Base-by-base conservation (phyloP, 108 stramenopile genomes). In the Phaeodactylum tricornutum region DNA sequence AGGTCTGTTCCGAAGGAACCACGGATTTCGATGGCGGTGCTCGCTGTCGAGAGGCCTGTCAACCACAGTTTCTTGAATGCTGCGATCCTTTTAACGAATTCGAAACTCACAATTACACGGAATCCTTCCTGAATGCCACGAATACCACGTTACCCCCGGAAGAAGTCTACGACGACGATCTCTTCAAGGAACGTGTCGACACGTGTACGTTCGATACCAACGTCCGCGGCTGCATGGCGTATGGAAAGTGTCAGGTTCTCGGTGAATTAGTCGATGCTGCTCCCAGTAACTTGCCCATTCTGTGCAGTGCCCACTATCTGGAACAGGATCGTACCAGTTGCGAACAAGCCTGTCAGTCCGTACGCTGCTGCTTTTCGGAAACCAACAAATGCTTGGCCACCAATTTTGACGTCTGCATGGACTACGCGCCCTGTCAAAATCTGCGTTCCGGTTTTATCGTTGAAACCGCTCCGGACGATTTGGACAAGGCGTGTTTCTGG, bases 381-480 rank as follows among this genome's bases (percentile, higher is more conserved):
- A 4, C 19, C 23, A n/a, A 26, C 35, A 25, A 20, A 4, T 59
- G 57, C 25, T 9, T 51, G 26, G 35, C 15, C 4, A 26, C 16
- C 35, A 59, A 50, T 14, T 59, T 51, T 37, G 27, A 42, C 7
- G 30, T 40, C 3, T 50, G 57, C 29, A 14, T 59, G 25, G 54
- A 55, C 26, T 55, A 44, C 19, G 54, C 54, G 3, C 43, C 54
- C 8, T 55, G 54, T 16, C 54, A 55, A 21, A 55, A 55, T 29
- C 43, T 55, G 19, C 15, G 37, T 3, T 9, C 15, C 20, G 37
- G 15, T 11, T 16, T 16, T 31, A 49, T 49, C 33, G 11, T 53
- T 2, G 22, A 20, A 25, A 23, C 37, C 11, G 51, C 51, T 20
- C 51, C 51, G 2, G 24, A 22, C 23, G 37, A 53, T 22, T 21